Evolutionary conservation across 805 yeast genomes (phyloP), one percentile per base, ranked within the genome.

Genomic region (Pichia californica): DNA sequence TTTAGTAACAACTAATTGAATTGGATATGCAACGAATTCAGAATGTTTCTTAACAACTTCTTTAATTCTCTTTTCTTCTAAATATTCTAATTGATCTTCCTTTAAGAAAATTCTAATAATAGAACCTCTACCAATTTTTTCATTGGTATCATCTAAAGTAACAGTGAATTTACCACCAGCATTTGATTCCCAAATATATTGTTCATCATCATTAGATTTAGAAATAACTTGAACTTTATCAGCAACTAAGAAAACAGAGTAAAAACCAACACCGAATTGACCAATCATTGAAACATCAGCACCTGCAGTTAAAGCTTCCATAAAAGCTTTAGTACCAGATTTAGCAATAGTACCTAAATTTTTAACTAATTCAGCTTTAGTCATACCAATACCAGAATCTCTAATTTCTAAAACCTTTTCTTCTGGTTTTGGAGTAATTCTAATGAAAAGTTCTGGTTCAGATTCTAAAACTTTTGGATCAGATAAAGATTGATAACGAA

Each of bases 181-280:
- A 62, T 93, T 89, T 40, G 99, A 93, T 77, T 93, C 99, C 99
- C 99, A 93, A 61, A 93, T 75, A 82, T 93, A 93, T 77, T 93
- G 99, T 69, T 93, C 98, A 68, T 93, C 99, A 63, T 93, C 99
- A 67, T 93, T 93, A 80, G 88, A 83, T 79, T 93, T 93, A 50
- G 99, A 87, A 67, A 93, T 87, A 59, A 93, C 99, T 76, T 93
- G 96, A 53, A 93, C 99, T 59, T 80, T 87, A 76, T 93, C 99
- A 61, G 99, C 98, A 66, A 93, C 99, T 76, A 93, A 80, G 86
- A 93, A 93, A 57, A 91, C 77, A 44, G 99, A 93, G 83, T 93
- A 93, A 91, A 93, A 93, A 82, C 99, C 99, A 60, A 93, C 99
- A 88, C 99, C 99, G 77, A 93, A 93, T 76, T 93, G 99, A 80